These are phyloP conservation scores for Bruguiera sexangula DNA, from an alignment of 345 rosid species.

Conservation along the genomic window DNA sequence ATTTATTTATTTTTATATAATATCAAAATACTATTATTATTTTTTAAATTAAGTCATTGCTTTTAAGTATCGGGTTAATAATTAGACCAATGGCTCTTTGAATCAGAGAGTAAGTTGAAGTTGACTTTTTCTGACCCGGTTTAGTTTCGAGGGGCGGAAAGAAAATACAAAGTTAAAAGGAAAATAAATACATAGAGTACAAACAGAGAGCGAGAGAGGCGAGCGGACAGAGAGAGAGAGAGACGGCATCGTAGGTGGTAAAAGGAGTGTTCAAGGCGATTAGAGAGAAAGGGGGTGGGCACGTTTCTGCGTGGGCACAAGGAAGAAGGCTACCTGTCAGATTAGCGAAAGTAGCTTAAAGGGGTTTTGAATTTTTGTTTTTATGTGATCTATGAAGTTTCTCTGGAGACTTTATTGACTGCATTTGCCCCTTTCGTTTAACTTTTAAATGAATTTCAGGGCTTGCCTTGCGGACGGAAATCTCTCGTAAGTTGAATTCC, in stretches of 20 bases:
- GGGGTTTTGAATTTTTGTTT: background rate
- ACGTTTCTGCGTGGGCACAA: constrained; percentile 57
- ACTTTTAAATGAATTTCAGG: constrained; percentile 40
- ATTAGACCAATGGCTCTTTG: too few species aligned
- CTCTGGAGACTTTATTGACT: constrained; percentile 21
- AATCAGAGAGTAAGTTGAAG: too few species aligned
- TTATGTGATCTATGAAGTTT: background rate
- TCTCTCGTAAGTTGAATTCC: constrained; percentile 59
- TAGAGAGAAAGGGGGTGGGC: constrained; percentile 73
- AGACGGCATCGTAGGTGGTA: constrained; percentile 74
- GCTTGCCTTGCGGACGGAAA: constrained; percentile 73
- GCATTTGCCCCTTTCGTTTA: constrained; percentile 4
- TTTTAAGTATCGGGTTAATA: too few species aligned
- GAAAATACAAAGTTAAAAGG: too few species aligned
- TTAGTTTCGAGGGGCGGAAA: too few species aligned
- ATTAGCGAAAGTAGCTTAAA: background rate
- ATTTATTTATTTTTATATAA: too few species aligned
- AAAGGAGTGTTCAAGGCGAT: constrained; percentile 60
- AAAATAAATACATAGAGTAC: too few species aligned
- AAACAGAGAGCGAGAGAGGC: background rate
- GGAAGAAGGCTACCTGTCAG: constrained; percentile 69
- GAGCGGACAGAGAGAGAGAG: background rate
- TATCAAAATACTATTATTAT: too few species aligned
- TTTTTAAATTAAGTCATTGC: too few species aligned
- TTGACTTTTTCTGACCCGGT: too few species aligned